A percentile compares a stretch with the other conserved stretches of the same genome.
phyloP scores from a whole-genome alignment of 2,329 filamentous ascomycete species.

The Fusarium sp. region DNA sequence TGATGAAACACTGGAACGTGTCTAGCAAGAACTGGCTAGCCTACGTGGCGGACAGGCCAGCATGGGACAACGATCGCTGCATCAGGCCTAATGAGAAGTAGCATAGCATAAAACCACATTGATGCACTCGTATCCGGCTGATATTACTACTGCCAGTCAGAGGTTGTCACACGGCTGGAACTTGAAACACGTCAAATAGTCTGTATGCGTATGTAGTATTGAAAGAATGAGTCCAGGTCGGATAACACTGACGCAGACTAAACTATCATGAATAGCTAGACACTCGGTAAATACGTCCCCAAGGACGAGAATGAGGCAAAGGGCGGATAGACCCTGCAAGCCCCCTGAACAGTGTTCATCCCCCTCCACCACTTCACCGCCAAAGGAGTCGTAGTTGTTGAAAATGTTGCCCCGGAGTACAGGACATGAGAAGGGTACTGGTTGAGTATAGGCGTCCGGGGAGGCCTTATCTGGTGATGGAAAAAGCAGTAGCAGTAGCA shows the following conservation, averaged over 20 bases:
- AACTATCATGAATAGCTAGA: slow-evolving; percentile 11
- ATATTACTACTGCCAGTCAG: no score
- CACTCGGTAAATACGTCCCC: slow-evolving; percentile 2
- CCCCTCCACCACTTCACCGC: not conserved
- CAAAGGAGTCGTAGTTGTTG: slow-evolving; percentile 3
- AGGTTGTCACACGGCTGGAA: not conserved
- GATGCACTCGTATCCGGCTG: not conserved
- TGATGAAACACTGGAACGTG: slow-evolving; percentile 34
- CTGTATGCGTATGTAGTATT: slow-evolving; percentile 1
- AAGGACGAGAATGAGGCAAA: slow-evolving; percentile 9
- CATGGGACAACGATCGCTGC: slow-evolving; percentile 9
- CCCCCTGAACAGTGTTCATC: slow-evolving; percentile 6
- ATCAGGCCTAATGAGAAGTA: not conserved
- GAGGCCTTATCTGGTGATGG: slow-evolving; percentile 10
- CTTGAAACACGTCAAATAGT: not conserved
- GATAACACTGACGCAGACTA: not conserved
- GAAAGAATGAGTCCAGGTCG: not conserved
- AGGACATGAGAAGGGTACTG: slow-evolving; percentile 18
- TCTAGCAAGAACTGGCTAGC: slow-evolving; percentile 29
- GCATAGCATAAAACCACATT: not conserved
- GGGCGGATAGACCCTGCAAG: slow-evolving; percentile 3
- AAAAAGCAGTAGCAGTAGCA: slow-evolving; percentile 12
- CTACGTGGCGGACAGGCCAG: slow-evolving; percentile 30
- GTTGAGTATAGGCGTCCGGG: slow-evolving; percentile 1
- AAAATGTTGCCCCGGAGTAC: not conserved